phyloP scores from a whole-genome alignment of 1,139 yeast genomes.

The Debaryomyces udenii region DNA sequence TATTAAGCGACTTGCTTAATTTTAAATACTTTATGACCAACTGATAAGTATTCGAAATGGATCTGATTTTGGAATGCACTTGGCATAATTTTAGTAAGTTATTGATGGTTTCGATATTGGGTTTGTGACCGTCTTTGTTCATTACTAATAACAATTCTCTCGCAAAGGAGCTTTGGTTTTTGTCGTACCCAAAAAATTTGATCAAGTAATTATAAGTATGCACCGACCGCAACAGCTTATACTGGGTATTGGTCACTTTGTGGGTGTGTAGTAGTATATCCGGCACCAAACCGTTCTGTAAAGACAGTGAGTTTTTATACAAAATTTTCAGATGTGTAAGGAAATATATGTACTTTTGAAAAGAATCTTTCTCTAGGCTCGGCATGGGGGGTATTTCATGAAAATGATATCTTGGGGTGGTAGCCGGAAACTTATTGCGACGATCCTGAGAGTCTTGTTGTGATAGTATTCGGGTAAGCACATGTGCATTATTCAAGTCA shows the following conservation, averaged over 20 bases:
- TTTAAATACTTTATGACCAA: slow-evolving; percentile 36
- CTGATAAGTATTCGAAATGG: slow-evolving; percentile 35
- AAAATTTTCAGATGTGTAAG: slow-evolving; percentile 39
- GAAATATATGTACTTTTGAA: slow-evolving; percentile 40
- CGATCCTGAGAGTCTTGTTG: slow-evolving; percentile 17
- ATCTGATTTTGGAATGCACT: slow-evolving; percentile 39
- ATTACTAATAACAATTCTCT: slow-evolving; percentile 44
- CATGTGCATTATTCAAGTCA: slow-evolving; percentile 12
- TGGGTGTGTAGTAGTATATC: slow-evolving; percentile 46
- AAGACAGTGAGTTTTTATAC: slow-evolving; percentile 41
- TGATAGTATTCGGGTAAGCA: slow-evolving; percentile 17
- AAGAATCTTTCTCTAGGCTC: slow-evolving; percentile 31
- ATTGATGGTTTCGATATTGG: slow-evolving; percentile 46
- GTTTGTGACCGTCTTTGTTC: slow-evolving; percentile 46
- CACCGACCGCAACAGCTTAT: slow-evolving; percentile 34
- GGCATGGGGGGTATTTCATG: slow-evolving; percentile 42
- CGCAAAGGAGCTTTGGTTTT: slow-evolving; percentile 48
- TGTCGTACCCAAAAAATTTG: slow-evolving; percentile 44
- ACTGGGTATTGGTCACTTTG: slow-evolving; percentile 33
- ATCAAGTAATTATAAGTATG: slow-evolving; percentile 46
- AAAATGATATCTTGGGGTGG: slow-evolving; percentile 28
- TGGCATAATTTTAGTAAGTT: slow-evolving; percentile 34
- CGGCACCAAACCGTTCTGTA: slow-evolving; percentile 41
- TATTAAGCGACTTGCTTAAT: slow-evolving; percentile 28
- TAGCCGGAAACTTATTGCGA: slow-evolving; percentile 14